These are phyloP conservation scores for Heliosperma pusillum DNA, from an alignment of 148 eudicot genomes.

Conservation along the genomic window DNA sequence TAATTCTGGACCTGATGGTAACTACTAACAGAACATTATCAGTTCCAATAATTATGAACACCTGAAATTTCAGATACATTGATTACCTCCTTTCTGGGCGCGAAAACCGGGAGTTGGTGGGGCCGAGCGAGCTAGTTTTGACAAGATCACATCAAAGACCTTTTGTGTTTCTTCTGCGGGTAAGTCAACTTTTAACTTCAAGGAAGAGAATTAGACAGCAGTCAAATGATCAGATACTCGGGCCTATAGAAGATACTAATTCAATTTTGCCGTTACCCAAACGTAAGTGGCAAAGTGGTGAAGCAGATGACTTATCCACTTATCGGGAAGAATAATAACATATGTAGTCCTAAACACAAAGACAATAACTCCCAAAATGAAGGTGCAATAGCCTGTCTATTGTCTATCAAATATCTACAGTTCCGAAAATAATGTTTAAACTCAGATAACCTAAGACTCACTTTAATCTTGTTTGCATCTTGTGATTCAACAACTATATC, in stretches of 20 bases:
- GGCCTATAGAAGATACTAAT: slow-evolving; percentile 1
- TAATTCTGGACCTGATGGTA: neutral
- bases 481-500: slow-evolving; percentile 59
- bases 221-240: neutral
- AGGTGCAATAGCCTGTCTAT: slow-evolving; percentile 5
- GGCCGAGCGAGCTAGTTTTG: slow-evolving; percentile 64
- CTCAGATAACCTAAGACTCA: slow-evolving; percentile 27
- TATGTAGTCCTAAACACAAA: too few species aligned
- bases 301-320: neutral
- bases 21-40: neutral
- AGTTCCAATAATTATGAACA: neutral
- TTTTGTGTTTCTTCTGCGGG: slow-evolving; percentile 66
- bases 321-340: neutral
- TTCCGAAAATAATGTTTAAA: neutral
- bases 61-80: slow-evolving; percentile 4
- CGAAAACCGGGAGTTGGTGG: slow-evolving; percentile 86
- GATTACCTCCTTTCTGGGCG: slow-evolving; percentile 77
- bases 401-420: neutral
- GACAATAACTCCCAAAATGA: neutral
- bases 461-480: slow-evolving; percentile 59
- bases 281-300: neutral
- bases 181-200: slow-evolving; percentile 73
- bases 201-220: slow-evolving; percentile 8
- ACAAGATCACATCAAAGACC: slow-evolving; percentile 60
- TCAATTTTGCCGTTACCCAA: neutral